These are phyloP conservation scores for Acanthamoeba castellanii DNA, from an alignment of 208 protist genomes.

Conservation along the genomic window DNA sequence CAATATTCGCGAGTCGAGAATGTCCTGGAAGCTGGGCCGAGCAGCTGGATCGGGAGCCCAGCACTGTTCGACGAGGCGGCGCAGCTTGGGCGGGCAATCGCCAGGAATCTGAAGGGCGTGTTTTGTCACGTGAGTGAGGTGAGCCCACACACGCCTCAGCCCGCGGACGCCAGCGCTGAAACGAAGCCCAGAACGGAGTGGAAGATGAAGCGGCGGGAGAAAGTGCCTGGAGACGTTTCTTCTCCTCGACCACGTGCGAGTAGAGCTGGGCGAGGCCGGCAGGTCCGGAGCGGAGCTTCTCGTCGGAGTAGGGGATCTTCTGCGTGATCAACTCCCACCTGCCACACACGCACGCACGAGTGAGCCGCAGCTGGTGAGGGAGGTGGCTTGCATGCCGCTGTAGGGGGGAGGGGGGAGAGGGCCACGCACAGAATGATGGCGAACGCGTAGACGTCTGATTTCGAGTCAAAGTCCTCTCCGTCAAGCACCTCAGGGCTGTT, in stretches of 20 bases:
- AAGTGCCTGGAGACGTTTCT: background rate
- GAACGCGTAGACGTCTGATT: background rate
- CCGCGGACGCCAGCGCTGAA: too few relatives aligned
- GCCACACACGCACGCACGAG: too few relatives aligned
- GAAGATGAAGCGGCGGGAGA: too few relatives aligned
- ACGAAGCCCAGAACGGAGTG: too few relatives aligned
- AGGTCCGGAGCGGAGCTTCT: background rate
- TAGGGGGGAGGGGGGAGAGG: background rate
- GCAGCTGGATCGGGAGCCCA: constrained; percentile 2
- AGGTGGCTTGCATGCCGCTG: too few relatives aligned
- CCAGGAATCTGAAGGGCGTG: background rate
- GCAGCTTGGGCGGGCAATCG: constrained; percentile 53
- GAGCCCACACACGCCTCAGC: too few relatives aligned
- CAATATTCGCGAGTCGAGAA: constrained; percentile 8
- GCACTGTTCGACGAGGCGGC: constrained; percentile 3
- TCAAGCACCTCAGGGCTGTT: background rate
- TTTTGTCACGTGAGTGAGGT: background rate
- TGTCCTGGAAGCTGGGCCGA: constrained; percentile 40
- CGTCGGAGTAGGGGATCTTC: constrained; percentile 41
- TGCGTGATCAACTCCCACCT: constrained; percentile 71
- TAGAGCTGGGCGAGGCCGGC: constrained; percentile 32
- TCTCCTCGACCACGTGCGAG: background rate
- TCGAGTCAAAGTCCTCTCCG: background rate
- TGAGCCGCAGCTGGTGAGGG: too few relatives aligned
- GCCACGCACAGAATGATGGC: background rate